phyloP scores from a whole-genome alignment of 257 asterid genomes.

The Fraxinus cuspidata region DNA sequence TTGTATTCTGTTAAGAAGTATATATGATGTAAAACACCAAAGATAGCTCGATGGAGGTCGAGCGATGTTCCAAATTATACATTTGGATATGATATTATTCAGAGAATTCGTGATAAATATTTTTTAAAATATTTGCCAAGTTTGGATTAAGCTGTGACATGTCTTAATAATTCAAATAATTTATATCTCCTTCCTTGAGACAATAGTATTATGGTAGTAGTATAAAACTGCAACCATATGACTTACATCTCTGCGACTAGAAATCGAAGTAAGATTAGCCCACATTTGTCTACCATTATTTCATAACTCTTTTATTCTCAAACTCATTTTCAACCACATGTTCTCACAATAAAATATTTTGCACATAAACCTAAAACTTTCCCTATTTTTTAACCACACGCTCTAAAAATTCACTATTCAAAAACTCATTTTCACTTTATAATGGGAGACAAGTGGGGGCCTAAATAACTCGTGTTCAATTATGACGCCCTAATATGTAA shows the following conservation, averaged over 20 bases:
- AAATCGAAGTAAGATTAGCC: neutral
- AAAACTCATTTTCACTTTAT: too few relatives aligned
- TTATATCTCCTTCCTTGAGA: neutral
- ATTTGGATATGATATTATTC: neutral
- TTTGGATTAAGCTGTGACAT: neutral
- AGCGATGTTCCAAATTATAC: neutral
- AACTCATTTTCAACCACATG: too few relatives aligned
- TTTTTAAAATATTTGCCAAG: neutral
- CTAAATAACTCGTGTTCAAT: neutral
- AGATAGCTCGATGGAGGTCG: neutral
- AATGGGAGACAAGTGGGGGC: too few relatives aligned
- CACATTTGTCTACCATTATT: too few relatives aligned
- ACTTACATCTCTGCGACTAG: neutral
- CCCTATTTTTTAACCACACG: too few relatives aligned
- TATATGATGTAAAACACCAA: slow-evolving; percentile 17
- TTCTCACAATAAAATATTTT: too few relatives aligned
- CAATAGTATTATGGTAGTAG: neutral
- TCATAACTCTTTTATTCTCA: too few relatives aligned
- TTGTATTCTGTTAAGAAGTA: slow-evolving; percentile 64
- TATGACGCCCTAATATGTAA: neutral
- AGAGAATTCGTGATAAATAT: neutral
- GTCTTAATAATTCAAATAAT: neutral
- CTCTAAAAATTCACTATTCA: too few relatives aligned
- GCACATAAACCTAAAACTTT: too few relatives aligned
- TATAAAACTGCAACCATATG: neutral